Conservation (phyloP, 2,329 filamentous ascomycete species). For the Neonectria faginata region DNA sequence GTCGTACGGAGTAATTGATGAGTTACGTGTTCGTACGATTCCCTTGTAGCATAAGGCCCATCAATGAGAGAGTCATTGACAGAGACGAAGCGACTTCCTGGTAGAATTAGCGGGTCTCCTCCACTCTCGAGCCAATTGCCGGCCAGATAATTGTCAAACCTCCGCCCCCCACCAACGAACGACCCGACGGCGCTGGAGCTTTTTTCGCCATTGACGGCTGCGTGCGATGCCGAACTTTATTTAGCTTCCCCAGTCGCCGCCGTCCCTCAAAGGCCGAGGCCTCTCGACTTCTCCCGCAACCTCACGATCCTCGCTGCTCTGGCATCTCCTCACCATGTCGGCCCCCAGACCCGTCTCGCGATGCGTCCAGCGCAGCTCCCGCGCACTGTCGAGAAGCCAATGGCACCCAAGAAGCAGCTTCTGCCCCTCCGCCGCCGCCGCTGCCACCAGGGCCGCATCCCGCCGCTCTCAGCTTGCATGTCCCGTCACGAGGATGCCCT, state of each 20-base stretch:
- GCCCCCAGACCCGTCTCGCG: constrained; percentile 53
- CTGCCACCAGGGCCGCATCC: constrained; percentile 26
- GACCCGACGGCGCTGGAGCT: constrained; percentile 29
- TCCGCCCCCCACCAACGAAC: constrained; percentile 25
- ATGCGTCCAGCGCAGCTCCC: constrained; percentile 54
- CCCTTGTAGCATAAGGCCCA: not conserved
- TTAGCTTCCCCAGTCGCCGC: constrained; percentile 22
- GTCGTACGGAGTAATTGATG: too few species aligned
- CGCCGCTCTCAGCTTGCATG: constrained; percentile 31
- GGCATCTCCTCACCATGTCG: constrained; percentile 46
- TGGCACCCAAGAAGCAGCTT: constrained; percentile 44
- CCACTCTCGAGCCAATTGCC: constrained; percentile 36
- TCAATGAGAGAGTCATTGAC: constrained; percentile 15
- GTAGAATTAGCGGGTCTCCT: constrained; percentile 3
- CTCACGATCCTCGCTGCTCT: constrained; percentile 7
- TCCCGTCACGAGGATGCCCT: constrained; percentile 36
- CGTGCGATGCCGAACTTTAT: constrained; percentile 8
- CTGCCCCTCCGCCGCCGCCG: constrained; percentile 37
- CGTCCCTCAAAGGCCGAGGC: constrained; percentile 3
- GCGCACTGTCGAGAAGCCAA: constrained; percentile 47
- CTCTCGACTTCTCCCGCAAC: constrained; percentile 47
- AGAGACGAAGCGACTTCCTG: constrained; percentile 3
- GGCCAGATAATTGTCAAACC: constrained; percentile 42
- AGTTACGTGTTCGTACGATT: not conserved
- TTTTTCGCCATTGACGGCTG: constrained; percentile 30